Base-by-base conservation (phyloP, 176 grass and related monocot genomes). In the Cenchrus americanus region DNA sequence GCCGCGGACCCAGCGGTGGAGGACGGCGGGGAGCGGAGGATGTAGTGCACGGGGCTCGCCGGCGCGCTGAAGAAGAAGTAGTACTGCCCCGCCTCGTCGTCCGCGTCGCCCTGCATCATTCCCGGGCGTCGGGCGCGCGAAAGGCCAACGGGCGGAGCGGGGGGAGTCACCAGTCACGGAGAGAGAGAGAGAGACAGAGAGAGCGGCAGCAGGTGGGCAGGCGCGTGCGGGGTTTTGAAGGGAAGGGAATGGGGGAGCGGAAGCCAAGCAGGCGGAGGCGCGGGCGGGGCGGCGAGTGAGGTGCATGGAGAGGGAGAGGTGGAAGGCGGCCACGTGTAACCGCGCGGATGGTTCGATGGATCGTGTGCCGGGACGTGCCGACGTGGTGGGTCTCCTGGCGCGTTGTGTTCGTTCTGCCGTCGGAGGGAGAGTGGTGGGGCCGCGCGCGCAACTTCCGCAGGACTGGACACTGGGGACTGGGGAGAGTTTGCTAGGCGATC, bases 51-150 rank as follows among this genome's bases (percentile, higher is more conserved):
- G 50, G 83, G 87, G 73, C 86, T 89, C 2, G 79, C 69, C 32
- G 86, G 87, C 18, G 83, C 74, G 87, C 82, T 88, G 81, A 86
- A 89, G 76, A 89, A 80, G 86, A 88, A 89, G 83, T 74, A 55
- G 8, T 73, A 30, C 27, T 30, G 40, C 18, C 27, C 41, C 7
- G 40, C 47, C 1, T 62, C 85, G 1, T 15, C 82, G 72, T 51
- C 21, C 12, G 61, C 69, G 76, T 71, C 66, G 58, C 78, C 48
- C 74, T 63, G 69, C 85, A 88, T 91, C 34, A 37, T 37, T 37
- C 34, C 34, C 34, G 34, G 34, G 34, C 34, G 27, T 30, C 27
- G 34, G 34, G 9, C 27, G 34, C 3, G 9, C 49, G 12, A 34
- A 9, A 66, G 55, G 5, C 43, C 42, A 64, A 48, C 22, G 6